phyloP scores from a whole-genome alignment of 1,139 yeast species.

The Taiozyma sp. region DNA sequence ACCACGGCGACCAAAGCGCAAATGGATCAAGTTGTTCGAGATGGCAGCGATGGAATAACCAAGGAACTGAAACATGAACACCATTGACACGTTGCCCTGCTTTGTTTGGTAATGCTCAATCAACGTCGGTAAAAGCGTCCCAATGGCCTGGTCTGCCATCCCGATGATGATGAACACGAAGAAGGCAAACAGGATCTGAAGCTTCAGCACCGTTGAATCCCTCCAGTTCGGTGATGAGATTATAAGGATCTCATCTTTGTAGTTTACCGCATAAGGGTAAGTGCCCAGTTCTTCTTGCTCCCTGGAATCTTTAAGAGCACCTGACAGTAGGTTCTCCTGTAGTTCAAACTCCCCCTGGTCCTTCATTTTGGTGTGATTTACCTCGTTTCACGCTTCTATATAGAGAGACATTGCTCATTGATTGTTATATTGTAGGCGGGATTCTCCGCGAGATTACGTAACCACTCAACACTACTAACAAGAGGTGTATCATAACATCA shows the following conservation, averaged over 20 bases:
- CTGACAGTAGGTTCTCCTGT: conserved; percentile 5
- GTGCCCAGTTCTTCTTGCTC: not conserved
- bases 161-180: conserved; percentile 43
- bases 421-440: too few species aligned
- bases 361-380: not conserved
- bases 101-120: conserved; percentile 41
- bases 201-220: conserved; percentile 29
- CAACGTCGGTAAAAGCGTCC: conserved; percentile 48
- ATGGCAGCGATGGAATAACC: conserved; percentile 33
- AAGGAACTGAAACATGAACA: conserved; percentile 31
- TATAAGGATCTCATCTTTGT: conserved; percentile 28
- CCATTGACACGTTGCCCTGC: conserved; percentile 31
- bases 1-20: conserved; percentile 26
- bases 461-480: not conserved
- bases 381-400: too few species aligned
- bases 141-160: conserved; percentile 53
- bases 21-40: conserved; percentile 24
- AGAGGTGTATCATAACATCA: not conserved
- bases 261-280: conserved; percentile 17
- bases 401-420: too few species aligned
- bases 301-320: not conserved
- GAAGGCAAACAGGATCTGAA: conserved; percentile 39
- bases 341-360: conserved; percentile 5
- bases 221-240: conserved; percentile 42
- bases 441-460: too few species aligned